Evolutionary conservation across 31 red algal species (phyloP).

Genomic region (Endocladia muricata): DNA sequence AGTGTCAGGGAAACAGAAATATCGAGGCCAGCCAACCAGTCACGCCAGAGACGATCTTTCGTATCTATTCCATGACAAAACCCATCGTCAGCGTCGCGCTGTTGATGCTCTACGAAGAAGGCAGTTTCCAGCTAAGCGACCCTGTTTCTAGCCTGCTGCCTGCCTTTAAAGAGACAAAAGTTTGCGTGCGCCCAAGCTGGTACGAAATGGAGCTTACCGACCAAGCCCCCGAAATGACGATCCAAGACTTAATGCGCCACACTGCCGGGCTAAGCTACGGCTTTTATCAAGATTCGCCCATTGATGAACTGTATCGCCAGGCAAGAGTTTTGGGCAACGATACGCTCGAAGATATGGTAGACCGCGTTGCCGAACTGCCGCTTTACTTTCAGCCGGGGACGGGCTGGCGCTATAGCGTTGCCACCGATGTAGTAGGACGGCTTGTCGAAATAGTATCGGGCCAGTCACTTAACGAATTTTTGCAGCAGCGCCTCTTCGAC

Average conservation of each 20-base stretch:
- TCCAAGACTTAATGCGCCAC: no score
- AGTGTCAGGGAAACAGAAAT: no score
- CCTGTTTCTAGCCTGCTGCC: no score
- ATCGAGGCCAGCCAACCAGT: background rate
- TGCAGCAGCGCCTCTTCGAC: background rate
- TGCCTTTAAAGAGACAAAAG: no score
- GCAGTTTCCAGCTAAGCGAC: background rate
- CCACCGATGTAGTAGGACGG: slow-evolving; percentile 9
- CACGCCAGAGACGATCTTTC: background rate
- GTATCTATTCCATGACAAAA: slow-evolving; percentile 15
- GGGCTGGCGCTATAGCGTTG: background rate
- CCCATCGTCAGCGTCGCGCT: slow-evolving; percentile 8
- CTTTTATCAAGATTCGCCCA: no score
- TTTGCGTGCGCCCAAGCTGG: no score
- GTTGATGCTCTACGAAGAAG: background rate
- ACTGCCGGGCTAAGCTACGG: no score
- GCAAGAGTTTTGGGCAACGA: no score
- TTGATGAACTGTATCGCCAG: no score
- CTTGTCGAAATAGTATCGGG: background rate
- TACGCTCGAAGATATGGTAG: background rate
- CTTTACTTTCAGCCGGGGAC: background rate
- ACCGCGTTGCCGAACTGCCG: background rate
- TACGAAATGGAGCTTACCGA: no score
- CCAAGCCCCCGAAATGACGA: no score
- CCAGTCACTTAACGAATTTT: background rate